A percentile compares a stretch with the other conserved stretches of the same genome.
These are phyloP conservation scores for Dendryphion nanum DNA, from an alignment of 2,329 filamentous ascomycete genomes.

Conservation along the genomic window DNA sequence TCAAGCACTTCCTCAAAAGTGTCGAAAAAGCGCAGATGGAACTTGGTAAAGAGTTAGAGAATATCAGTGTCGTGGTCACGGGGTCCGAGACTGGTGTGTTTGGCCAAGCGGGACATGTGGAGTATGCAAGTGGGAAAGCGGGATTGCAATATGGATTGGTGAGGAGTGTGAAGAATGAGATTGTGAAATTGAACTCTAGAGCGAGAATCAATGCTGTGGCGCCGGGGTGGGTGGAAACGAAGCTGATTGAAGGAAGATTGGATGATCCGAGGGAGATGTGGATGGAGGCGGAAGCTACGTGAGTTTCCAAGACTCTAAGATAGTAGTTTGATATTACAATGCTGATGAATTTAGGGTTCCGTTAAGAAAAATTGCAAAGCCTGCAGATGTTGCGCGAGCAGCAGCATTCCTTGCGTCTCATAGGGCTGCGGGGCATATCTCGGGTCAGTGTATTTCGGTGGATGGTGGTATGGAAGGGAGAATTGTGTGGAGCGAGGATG, in stretches of 20 bases:
- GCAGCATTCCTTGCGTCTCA: conserved; percentile 53
- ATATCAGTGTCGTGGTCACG: conserved; percentile 54
- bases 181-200: conserved; percentile 50
- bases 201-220: conserved; percentile 55
- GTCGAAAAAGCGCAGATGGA: conserved; percentile 42
- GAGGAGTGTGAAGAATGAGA: conserved; percentile 55
- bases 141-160: conserved; percentile 55
- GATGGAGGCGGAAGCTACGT: conserved; percentile 50
- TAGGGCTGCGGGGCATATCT: conserved; percentile 53
- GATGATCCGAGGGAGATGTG: conserved; percentile 53
- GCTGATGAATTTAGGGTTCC: conserved; percentile 30
- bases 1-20: conserved; percentile 54
- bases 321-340: conserved; percentile 7
- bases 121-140: conserved; percentile 50
- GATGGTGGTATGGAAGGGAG: conserved; percentile 54
- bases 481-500: conserved; percentile 49
- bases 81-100: conserved; percentile 55
- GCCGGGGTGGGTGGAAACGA: conserved; percentile 49
- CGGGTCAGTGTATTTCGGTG: conserved; percentile 53
- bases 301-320: conserved; percentile 4
- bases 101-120: conserved; percentile 50
- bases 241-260: conserved; percentile 48
- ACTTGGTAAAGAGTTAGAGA: conserved; percentile 43
- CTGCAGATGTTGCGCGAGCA: conserved; percentile 49
- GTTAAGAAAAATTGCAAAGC: conserved; percentile 48